phyloP scores from a whole-genome alignment of 2,329 filamentous ascomycete species.

The Fusarium anguioides region DNA sequence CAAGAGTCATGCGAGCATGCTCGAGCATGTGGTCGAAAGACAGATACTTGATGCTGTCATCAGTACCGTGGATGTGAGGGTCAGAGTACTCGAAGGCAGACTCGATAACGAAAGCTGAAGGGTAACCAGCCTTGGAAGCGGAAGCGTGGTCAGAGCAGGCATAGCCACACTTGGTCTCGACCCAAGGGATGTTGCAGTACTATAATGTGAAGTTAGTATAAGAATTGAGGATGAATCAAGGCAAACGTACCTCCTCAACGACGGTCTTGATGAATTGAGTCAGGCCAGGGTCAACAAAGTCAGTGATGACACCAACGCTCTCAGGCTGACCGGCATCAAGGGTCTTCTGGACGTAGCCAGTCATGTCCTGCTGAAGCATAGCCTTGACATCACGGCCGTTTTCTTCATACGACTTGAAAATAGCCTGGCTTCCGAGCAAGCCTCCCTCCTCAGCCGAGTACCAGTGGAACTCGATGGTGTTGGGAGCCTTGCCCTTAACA shows the following conservation, averaged over 20 bases:
- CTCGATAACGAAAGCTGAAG: conserved; percentile 81
- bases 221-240: background rate
- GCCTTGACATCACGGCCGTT: conserved; percentile 82
- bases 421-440: conserved; percentile 86
- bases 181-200: conserved; percentile 90
- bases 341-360: conserved; percentile 85
- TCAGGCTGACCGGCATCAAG: conserved; percentile 84
- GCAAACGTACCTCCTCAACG: conserved; percentile 65
- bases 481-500: conserved; percentile 75
- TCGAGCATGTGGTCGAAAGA: conserved; percentile 93
- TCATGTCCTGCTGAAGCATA: conserved; percentile 99
- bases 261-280: conserved; percentile 93
- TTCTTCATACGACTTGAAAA: conserved; percentile 85
- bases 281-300: conserved; percentile 84
- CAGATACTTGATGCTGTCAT: conserved; percentile 76
- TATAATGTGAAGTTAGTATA: conserved; percentile 45
- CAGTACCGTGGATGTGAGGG: conserved; percentile 75
- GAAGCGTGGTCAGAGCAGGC: conserved; percentile 82
- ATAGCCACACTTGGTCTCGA: conserved; percentile 90
- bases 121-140: conserved; percentile 78
- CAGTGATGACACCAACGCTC: conserved; percentile 90
- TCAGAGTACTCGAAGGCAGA: conserved; percentile 74
- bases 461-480: conserved; percentile 97
- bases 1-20: conserved; percentile 86
- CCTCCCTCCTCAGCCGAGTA: conserved; percentile 93